These are phyloP conservation scores for Colletotrichum sp. DNA, from an alignment of 2,329 filamentous ascomycete genomes.

Conservation along the genomic window DNA sequence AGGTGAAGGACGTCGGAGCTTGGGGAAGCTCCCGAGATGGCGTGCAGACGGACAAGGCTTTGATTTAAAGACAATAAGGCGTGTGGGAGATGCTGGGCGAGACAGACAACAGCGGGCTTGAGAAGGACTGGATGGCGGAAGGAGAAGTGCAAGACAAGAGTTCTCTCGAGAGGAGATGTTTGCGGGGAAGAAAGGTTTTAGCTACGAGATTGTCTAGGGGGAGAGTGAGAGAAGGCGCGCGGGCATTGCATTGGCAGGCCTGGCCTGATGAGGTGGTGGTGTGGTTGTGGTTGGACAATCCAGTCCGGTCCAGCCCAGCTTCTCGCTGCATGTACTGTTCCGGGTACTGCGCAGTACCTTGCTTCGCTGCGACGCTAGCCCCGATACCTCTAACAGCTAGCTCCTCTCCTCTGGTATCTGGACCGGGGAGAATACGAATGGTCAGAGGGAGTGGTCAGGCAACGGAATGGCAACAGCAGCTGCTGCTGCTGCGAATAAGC, in stretches of 20 bases:
- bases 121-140: not conserved
- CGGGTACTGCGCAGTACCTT: not conserved
- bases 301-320: constrained; percentile 8
- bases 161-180: constrained; percentile 3
- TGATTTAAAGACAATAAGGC: constrained; percentile 15
- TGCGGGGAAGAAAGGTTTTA: constrained; percentile 23
- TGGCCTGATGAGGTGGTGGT: constrained; percentile 13
- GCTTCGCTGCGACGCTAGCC: not conserved
- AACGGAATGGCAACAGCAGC: not conserved
- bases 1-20: constrained; percentile 5
- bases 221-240: not conserved
- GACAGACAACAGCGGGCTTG: not conserved
- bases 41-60: constrained; percentile 10
- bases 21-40: constrained; percentile 14
- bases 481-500: not conserved
- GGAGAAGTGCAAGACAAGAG: not conserved
- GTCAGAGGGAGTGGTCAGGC: not conserved
- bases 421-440: not conserved
- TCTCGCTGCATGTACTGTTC: not conserved
- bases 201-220: constrained; percentile 8
- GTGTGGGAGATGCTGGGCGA: constrained; percentile 1
- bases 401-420: not conserved
- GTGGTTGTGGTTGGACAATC: constrained; percentile 20
- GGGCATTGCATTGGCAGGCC: constrained; percentile 3
- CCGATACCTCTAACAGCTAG: not conserved